A percentile compares a stretch with the other conserved stretches of the same genome.
phyloP scores from a whole-genome alignment of 306 rosid species.

The Fagus crenata region DNA sequence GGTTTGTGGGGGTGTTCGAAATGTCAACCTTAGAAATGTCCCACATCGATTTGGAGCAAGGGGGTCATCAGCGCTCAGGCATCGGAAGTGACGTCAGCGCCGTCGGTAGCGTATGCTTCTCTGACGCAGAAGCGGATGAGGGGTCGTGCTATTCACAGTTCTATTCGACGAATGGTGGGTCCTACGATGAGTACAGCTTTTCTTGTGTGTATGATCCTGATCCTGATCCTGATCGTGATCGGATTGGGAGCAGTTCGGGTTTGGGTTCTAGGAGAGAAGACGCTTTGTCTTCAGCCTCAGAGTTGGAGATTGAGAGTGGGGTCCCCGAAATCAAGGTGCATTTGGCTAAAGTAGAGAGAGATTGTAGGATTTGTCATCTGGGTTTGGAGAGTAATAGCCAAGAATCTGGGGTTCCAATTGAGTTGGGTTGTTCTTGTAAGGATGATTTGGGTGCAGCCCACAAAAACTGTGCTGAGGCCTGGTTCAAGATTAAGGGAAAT shows the following conservation, averaged over 20 bases:
- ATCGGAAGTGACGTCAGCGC: slow-evolving; percentile 60
- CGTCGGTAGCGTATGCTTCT: slow-evolving; percentile 66
- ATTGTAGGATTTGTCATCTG: slow-evolving; percentile 95
- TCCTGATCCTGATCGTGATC: slow-evolving; percentile 51
- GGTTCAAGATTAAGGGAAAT: slow-evolving; percentile 96
- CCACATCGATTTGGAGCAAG: slow-evolving; percentile 70
- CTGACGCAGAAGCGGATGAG: slow-evolving; percentile 87
- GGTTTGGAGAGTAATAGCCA: slow-evolving; percentile 93
- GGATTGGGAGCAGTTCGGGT: slow-evolving; percentile 36
- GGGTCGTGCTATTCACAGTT: slow-evolving; percentile 84
- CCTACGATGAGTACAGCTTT: slow-evolving; percentile 75
- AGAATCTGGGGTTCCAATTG: slow-evolving; percentile 81
- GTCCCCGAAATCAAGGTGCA: slow-evolving; percentile 75
- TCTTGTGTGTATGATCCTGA: slow-evolving; percentile 57
- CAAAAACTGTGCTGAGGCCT: slow-evolving; percentile 86
- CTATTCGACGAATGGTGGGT: slow-evolving; percentile 85
- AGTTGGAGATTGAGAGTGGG: slow-evolving; percentile 57
- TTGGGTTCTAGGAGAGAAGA: slow-evolving; percentile 47
- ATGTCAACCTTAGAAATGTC: slow-evolving; percentile 55
- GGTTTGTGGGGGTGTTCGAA: slow-evolving; percentile 37
- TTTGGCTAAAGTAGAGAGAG: slow-evolving; percentile 74
- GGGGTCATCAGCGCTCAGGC: slow-evolving; percentile 42
- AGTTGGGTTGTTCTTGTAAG: slow-evolving; percentile 94
- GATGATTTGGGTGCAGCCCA: slow-evolving; percentile 92
- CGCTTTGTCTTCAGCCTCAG: slow-evolving; percentile 74